A percentile compares a stretch with the other conserved stretches of the same genome.
Evolutionary conservation across 2,329 filamentous ascomycete genomes (phyloP).

Genomic region (Curvularia lunata): DNA sequence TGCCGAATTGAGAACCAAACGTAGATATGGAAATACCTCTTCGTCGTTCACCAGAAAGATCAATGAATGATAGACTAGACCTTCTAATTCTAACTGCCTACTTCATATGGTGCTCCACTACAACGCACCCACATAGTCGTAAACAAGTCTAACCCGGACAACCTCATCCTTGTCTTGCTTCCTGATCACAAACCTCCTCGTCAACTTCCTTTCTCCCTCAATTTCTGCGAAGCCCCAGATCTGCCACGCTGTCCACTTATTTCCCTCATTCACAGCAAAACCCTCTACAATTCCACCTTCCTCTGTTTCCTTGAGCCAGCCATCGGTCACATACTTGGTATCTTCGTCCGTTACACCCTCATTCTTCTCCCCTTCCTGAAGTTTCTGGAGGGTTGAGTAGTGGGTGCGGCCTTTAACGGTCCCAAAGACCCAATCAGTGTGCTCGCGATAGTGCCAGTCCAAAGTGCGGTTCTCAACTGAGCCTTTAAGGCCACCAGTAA

Average conservation of each 20-base stretch:
- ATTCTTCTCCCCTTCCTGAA: slow-evolving; percentile 31
- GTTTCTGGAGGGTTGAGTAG: slow-evolving; percentile 50
- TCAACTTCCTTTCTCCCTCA: slow-evolving; percentile 40
- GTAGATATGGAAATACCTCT: neutral
- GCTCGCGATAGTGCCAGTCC: slow-evolving; percentile 66
- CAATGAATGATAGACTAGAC: neutral
- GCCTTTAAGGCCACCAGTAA: slow-evolving; percentile 73
- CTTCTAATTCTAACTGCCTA: neutral
- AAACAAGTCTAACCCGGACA: slow-evolving; percentile 41
- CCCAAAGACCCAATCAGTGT: slow-evolving; percentile 83
- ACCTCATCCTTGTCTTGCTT: slow-evolving; percentile 41
- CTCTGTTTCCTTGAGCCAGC: slow-evolving; percentile 39
- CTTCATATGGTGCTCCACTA: slow-evolving; percentile 7
- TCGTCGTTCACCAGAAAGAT: neutral
- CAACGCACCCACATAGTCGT: slow-evolving; percentile 42
- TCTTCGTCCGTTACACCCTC: slow-evolving; percentile 32
- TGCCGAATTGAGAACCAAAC: neutral
- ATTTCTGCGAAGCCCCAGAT: slow-evolving; percentile 45
- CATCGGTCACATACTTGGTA: slow-evolving; percentile 32
- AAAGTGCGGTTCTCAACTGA: slow-evolving; percentile 65
- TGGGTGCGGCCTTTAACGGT: slow-evolving; percentile 66
- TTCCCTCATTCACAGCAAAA: slow-evolving; percentile 42
- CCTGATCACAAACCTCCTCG: slow-evolving; percentile 43
- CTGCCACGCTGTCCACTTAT: slow-evolving; percentile 48
- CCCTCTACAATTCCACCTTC: slow-evolving; percentile 45